Evolutionary conservation across 129 eudicot species (phyloP).

Genomic region (Chrysanthemum lavandulifolium): DNA sequence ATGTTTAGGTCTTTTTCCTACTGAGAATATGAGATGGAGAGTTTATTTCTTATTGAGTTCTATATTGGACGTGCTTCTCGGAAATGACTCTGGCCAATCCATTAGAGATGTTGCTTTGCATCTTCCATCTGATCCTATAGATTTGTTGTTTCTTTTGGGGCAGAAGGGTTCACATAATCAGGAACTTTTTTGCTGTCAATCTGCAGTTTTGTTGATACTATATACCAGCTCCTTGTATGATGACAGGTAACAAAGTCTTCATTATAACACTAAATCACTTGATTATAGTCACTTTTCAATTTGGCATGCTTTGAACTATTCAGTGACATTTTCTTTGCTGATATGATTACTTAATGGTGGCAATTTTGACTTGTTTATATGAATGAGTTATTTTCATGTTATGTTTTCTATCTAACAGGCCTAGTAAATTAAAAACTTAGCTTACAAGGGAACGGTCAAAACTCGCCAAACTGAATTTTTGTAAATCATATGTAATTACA

Average conservation of each 20-base stretch:
- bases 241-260: conserved; percentile 60
- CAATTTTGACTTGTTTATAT: not conserved
- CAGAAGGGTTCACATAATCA: conserved; percentile 63
- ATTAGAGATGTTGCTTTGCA: conserved; percentile 68
- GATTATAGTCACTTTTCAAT: not conserved
- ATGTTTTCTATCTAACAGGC: too few relatives aligned
- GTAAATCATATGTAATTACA: not conserved
- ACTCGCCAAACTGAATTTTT: not conserved
- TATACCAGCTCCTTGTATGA: conserved; percentile 70
- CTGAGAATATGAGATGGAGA: conserved; percentile 74
- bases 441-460: not conserved
- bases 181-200: conserved; percentile 62
- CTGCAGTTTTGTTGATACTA: conserved; percentile 71
- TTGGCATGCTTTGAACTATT: conserved; percentile 9
- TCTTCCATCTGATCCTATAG: conserved; percentile 89
- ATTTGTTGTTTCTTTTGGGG: conserved; percentile 75
- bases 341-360: conserved; percentile 7
- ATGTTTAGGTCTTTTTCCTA: conserved; percentile 82
- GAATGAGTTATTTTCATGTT: too few relatives aligned
- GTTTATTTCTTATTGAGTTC: conserved; percentile 76
- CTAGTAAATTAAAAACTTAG: too few relatives aligned
- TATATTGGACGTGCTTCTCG: conserved; percentile 59
- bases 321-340: not conserved
- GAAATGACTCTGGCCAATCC: conserved; percentile 64
- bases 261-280: conserved; percentile 18